Percentiles rank a stretch among this genome's conserved stretches.
These are phyloP conservation scores for Symbiodinium pilosum DNA, from an alignment of 73 alveolate genomes.

Conservation along the genomic window DNA sequence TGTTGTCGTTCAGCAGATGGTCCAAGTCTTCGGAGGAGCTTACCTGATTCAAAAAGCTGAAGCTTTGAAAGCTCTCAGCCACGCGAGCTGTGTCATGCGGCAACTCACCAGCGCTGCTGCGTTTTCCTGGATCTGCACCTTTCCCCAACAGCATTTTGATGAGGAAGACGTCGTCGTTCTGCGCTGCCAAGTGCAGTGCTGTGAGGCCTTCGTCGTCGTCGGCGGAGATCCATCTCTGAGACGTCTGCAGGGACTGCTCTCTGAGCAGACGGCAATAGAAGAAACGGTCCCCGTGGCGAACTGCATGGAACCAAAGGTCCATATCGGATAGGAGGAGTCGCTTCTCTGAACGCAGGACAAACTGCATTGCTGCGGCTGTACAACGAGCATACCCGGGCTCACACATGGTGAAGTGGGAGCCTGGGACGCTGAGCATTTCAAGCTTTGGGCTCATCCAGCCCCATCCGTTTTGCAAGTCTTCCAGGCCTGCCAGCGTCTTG, in stretches of 20 bases:
- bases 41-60: not conserved
- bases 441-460: not conserved
- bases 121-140: not conserved
- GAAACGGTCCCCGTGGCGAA: not conserved
- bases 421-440: conserved; percentile 10
- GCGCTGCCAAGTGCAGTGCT: not conserved
- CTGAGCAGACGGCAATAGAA: too few species aligned
- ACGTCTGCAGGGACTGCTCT: too few species aligned
- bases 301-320: conserved; percentile 11
- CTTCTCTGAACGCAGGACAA: not conserved
- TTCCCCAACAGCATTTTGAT: not conserved
- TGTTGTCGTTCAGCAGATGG: not conserved
- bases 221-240: not conserved
- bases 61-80: not conserved
- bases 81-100: not conserved
- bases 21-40: not conserved
- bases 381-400: not conserved
- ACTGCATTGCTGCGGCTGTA: not conserved
- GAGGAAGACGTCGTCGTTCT: not conserved
- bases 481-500: not conserved
- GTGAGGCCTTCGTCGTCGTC: not conserved
- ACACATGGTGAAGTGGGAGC: conserved; percentile 29
- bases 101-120: not conserved
- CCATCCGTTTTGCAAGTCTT: not conserved
- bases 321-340: not conserved